Evolutionary conservation across 495 filamentous ascomycete genomes (phyloP), one percentile per base, ranked within the genome.

Genomic region (Penicillium ucsense): DNA sequence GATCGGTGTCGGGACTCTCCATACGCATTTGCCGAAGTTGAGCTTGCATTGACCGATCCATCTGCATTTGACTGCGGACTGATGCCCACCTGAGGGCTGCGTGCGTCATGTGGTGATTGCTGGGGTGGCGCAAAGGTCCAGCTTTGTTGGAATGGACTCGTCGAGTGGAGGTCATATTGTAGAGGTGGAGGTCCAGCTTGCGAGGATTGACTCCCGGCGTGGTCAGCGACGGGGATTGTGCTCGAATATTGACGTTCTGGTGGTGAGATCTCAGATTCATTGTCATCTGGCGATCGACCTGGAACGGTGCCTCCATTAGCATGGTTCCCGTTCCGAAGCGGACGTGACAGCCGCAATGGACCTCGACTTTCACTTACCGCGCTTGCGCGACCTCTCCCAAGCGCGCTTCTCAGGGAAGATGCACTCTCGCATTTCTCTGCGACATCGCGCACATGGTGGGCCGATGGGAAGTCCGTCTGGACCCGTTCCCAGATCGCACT

Each of bases 401-500:
- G 70, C 68, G 36, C 66, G 73, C 70, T 77, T 94, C 87, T 65
- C 88, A 67, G 83, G 95, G 66, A 98, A 97, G 59, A 82, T 88
- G 71, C 92, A 98, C 51, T 91, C 82, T 63, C 90, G 89, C 68
- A 83, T 73, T 62, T 98, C 92, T 45, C 92, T 80, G 20, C 88
- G 81, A 67, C 92, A 98, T 56, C 92, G 79, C 42, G 88, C 86
- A 61, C 92, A 98, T 3, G 92, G 92, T 45, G 92, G 92, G 46
- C 90, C 87, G 63, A 88, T 80, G n/a, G 90, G 88, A 40, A 65
- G 48, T 0, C 68, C 68, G 52, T 89, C 84, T 62, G 92, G 83
- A 50, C 91, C 88, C n/a, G 58, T 59, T 4, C 66, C 64, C 31
- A 74, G 49, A 27, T 74, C 68, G 50, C 70, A 74, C 54, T 72